Evolutionary conservation across 2,329 filamentous ascomycete species (phyloP).

Genomic region (Clathrospora elynae): DNA sequence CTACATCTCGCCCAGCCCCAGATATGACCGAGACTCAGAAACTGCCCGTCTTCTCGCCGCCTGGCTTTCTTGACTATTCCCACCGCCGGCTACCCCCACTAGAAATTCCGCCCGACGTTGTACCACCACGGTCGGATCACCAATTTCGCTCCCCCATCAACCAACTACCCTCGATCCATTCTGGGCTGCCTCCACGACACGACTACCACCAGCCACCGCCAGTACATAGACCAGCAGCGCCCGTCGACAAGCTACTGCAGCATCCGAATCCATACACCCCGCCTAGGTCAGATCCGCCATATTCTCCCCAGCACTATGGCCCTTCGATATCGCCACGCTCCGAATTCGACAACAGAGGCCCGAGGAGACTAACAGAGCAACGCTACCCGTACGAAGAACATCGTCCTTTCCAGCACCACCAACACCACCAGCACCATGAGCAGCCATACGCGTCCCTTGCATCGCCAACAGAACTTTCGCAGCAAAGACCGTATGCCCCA

Average conservation of each 20-base stretch:
- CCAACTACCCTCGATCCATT: conserved; percentile 46
- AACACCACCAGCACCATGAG: conserved; percentile 40
- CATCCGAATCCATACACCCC: conserved; percentile 48
- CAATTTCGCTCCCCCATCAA: conserved; percentile 48
- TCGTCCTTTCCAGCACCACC: conserved; percentile 34
- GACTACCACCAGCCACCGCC: conserved; percentile 32
- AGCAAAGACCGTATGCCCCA: conserved; percentile 42
- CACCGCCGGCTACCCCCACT: conserved; percentile 49
- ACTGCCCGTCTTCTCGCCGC: conserved; percentile 48
- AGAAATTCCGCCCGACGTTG: conserved; percentile 47
- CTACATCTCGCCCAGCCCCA: conserved; percentile 40
- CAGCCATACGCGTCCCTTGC: conserved; percentile 44
- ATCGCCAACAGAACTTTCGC: conserved; percentile 44
- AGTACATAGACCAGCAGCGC: conserved; percentile 36
- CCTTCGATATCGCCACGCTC: conserved; percentile 46
- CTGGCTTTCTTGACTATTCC: conserved; percentile 48
- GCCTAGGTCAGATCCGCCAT: conserved; percentile 47
- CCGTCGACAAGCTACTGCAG: conserved; percentile 45
- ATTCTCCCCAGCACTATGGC: conserved; percentile 49
- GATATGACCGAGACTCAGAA: conserved; percentile 56
- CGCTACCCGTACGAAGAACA: conserved; percentile 44
- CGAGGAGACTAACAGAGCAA: conserved; percentile 37
- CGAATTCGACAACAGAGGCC: conserved; percentile 39
- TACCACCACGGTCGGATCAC: conserved; percentile 47
- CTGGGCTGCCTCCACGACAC: conserved; percentile 39